Conservation (phyloP, 2,329 filamentous ascomycete species). For the Macrophomina phaseolina region DNA sequence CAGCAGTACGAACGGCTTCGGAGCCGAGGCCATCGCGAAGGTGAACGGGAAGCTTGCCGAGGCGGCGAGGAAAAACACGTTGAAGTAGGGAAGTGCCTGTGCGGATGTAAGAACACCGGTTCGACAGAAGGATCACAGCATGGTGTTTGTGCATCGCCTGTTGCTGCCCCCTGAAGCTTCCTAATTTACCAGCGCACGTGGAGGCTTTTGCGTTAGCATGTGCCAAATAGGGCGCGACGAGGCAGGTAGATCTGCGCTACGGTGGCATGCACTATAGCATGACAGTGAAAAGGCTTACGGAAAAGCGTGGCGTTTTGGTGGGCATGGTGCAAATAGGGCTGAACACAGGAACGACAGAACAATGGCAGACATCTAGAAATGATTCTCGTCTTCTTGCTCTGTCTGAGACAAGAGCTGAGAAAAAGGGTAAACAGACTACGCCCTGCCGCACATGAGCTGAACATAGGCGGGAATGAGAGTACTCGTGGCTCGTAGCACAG, state of each 20-base stretch:
- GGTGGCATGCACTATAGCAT: background rate
- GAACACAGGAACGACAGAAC: background rate
- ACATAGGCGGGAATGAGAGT: background rate
- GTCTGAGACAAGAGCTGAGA: background rate
- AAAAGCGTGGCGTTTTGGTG: too few relatives aligned
- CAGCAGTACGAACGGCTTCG: conserved; percentile 3
- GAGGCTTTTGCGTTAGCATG: too few relatives aligned
- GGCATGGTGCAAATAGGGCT: background rate
- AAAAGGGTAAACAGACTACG: too few relatives aligned
- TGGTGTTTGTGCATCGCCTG: too few relatives aligned
- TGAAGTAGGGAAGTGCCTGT: background rate
- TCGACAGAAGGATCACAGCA: too few relatives aligned
- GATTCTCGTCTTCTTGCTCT: background rate
- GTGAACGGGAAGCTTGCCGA: conserved; percentile 16
- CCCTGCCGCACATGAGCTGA: too few relatives aligned
- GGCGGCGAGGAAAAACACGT: conserved; percentile 7
- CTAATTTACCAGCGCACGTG: too few relatives aligned
- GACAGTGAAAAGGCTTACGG: background rate
- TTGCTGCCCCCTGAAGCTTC: too few relatives aligned
- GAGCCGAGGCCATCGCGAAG: conserved; percentile 6
- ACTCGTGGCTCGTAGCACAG: background rate
- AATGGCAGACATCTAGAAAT: background rate
- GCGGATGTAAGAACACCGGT: too few relatives aligned
- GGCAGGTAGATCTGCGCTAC: too few relatives aligned
- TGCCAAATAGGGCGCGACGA: too few relatives aligned